Evolutionary conservation across 495 filamentous ascomycete genomes (phyloP), one percentile per base, ranked within the genome.

Genomic region (Lophiotrema nucula): DNA sequence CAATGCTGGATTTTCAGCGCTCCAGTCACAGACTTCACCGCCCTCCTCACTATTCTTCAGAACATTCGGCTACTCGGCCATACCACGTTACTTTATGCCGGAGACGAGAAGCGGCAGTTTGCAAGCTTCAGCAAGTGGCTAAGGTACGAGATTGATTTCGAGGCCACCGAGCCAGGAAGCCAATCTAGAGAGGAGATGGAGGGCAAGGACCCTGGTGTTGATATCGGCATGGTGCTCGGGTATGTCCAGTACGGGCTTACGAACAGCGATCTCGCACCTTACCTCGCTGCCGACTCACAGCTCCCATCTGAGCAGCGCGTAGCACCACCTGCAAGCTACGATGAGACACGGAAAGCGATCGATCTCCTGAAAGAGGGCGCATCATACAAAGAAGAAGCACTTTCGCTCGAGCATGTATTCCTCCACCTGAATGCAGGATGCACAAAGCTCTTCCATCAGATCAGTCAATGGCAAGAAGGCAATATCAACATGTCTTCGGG

Each of bases 71-170:
- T 96, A 4, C 77, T 93, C 13, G 80, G 83, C 4, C 84, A 96
- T 62, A 83, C 83, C 33, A 82, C 93, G 15, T 78, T 96, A 15
- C 77, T 83, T 10, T 70, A 81, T 41, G 80, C 88, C 23, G 86
- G 87, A 64, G 82, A 88, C 42, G 93, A 98, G 69, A 74, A 93
- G 25, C 78, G 83, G 18, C 80, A 90, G 43, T 98, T 96, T 66
- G 62, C 73, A 6, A 79, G 81, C 3, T 98, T 97, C 70, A 89
- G 88, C 0, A 76, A 77, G 48, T 98, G 92, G 93, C 78, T 98
- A 33, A 82, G 84, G 4, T 79, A 91, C 56, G 87, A 93, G 64
- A 92, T 97, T 47, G 88, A 95, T 58, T 74, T 75, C 33, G 73
- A 80, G 38, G 74, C 74, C 3, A 74, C 78, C 1, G 77, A 76